A percentile compares a stretch with the other conserved stretches of the same genome.
Evolutionary conservation across 1,284 basidiomycete genomes (phyloP).

Genomic region (Puccinia polysora): DNA sequence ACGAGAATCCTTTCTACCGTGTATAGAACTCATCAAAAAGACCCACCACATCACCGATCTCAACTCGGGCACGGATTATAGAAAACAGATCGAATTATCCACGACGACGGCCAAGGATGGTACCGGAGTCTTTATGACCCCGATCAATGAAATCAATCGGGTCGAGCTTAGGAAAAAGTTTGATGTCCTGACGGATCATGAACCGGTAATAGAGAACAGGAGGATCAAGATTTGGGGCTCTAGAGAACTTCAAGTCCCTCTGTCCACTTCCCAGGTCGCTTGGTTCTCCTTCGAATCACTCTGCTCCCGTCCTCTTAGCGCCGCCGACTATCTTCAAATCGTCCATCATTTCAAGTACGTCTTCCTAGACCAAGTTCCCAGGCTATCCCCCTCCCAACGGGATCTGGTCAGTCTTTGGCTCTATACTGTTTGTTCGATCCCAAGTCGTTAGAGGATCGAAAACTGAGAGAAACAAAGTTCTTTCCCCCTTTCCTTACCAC

Average conservation of each 20-base stretch:
- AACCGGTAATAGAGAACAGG: conserved; percentile 63
- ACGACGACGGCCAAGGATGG: too few species aligned
- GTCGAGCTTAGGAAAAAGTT: conserved; percentile 78
- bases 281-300: conserved; percentile 81
- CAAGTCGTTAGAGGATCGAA: too few species aligned
- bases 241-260: conserved; percentile 59
- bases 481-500: too few species aligned
- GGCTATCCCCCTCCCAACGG: conserved; percentile 79
- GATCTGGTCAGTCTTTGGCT: conserved; percentile 68
- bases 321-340: conserved; percentile 93
- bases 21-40: conserved; percentile 86
- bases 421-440: too few species aligned
- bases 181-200: conserved; percentile 62
- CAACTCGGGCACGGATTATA: conserved; percentile 91
- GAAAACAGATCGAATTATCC: conserved; percentile 79
- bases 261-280: conserved; percentile 61
- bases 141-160: conserved; percentile 64
- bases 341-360: conserved; percentile 80
- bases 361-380: conserved; percentile 77
- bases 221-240: conserved; percentile 77
- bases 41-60: conserved; percentile 82
- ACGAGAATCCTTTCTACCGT: conserved; percentile 88
- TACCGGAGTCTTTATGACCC: conserved; percentile 89
- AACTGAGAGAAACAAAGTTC: too few species aligned
- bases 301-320: conserved; percentile 82